These are phyloP conservation scores for Pythium diclinum DNA, from an alignment of 352 stramenopile genomes.

Conservation along the genomic window DNA sequence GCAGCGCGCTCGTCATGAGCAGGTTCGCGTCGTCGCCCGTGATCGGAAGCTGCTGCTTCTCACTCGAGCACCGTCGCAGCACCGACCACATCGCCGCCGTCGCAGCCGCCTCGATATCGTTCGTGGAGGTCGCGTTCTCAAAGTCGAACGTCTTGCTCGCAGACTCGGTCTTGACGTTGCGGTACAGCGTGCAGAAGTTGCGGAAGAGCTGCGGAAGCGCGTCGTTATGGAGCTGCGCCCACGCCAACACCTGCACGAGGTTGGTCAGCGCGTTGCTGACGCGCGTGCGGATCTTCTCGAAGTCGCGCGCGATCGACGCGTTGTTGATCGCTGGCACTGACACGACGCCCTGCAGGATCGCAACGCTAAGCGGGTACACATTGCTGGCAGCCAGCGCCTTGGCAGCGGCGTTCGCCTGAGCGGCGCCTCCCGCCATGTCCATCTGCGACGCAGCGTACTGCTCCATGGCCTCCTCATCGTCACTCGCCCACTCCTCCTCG, in stretches of 20 bases:
- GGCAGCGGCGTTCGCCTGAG: constrained; percentile 22
- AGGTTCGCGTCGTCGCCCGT: constrained; percentile 58
- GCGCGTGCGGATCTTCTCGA: constrained; percentile 79
- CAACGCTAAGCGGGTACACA: constrained; percentile 52
- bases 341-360: constrained; percentile 76
- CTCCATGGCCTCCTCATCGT: constrained; percentile 89
- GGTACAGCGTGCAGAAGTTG: constrained; percentile 74
- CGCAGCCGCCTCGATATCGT: constrained; percentile 65
- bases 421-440: constrained; percentile 32
- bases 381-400: constrained; percentile 43
- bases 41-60: constrained; percentile 55
- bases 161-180: constrained; percentile 51
- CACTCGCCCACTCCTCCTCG: constrained; percentile 80
- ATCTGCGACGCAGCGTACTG: constrained; percentile 67
- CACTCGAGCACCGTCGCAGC: constrained; percentile 51
- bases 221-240: constrained; percentile 48
- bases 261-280: constrained; percentile 83
- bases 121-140: constrained; percentile 37
- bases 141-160: constrained; percentile 35
- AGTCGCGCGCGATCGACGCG: constrained; percentile 54
- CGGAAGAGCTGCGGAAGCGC: constrained; percentile 69
- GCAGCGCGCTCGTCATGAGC: constrained; percentile 60
- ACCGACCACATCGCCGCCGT: constrained; percentile 74
- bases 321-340: constrained; percentile 56
- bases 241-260: constrained; percentile 59